Evolutionary conservation across 2,329 filamentous ascomycete species (phyloP), one percentile per base, ranked within the genome.

Genomic region (Trichophyton benhamiae): DNA sequence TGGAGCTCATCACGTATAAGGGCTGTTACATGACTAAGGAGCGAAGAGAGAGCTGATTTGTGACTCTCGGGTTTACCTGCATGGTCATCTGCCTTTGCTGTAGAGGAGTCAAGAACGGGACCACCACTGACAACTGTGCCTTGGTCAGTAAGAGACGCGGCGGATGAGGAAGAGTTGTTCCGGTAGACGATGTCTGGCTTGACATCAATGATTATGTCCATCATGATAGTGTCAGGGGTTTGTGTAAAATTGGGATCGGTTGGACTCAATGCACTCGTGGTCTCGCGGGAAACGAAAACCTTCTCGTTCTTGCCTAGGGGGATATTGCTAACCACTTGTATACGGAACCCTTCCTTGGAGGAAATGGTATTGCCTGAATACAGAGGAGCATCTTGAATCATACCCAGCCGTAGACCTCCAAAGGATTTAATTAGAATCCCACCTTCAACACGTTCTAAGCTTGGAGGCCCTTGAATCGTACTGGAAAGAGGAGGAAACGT

Each of bases 281-380:
- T 84, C 27, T 92, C 82, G 62, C 90, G 85, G 25, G 87, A 84
- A 65, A 97, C 82, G 70, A 89, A 88, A 20, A 96, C 84, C 65
- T 87, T 88, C 74, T 97, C 92, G 69, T 97, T 90, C 57, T 88
- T 86, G 3, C 92, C 92, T 2, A 99, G 79, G 0, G 87, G 83
- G 46, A 91, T 82, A 66, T 87, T 89, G 48, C 89, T 91, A 64
- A 96, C 85, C 52, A 88, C 87, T 62, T 87, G 88, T 48, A 97
- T 86, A 49, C 78, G 75, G 61, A 74, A 80, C 9, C 72, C 74
- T 42, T 76, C 75, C 61, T 62, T 62, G 2, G 57, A 20, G 22
- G 61, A 57, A 8, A 42, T 42, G 22, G 61, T 61, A 42, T 66
- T 53, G 17, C 70, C 69, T 7, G 62, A 53, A 9, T 66, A 60